Evolutionary conservation across 768 basidiomycete genomes (phyloP).

Genomic region (Leccinum uliginosum): DNA sequence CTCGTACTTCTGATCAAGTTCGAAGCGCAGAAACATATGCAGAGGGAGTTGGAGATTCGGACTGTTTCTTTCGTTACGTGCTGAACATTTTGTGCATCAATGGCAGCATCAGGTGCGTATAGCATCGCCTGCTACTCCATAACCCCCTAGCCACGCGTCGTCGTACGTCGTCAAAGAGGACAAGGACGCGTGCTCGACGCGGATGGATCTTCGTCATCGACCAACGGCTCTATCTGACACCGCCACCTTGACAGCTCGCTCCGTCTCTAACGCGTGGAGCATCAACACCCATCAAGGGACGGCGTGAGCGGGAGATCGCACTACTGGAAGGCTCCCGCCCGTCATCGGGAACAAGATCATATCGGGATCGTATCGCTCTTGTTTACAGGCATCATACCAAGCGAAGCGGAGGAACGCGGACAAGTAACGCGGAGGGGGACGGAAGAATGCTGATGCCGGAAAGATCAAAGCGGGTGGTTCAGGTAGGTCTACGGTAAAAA

Average conservation of each 20-base stretch:
- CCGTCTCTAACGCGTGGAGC: constrained; percentile 7
- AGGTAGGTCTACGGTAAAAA: constrained; percentile 4
- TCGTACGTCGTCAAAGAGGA: constrained; percentile 13
- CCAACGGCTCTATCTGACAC: background rate
- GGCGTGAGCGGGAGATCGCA: constrained; percentile 9
- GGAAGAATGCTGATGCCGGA: background rate
- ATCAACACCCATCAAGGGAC: constrained; percentile 6
- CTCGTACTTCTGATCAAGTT: background rate
- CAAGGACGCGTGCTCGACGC: constrained; percentile 1
- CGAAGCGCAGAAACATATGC: constrained; percentile 2
- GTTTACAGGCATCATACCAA: background rate
- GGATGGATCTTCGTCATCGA: background rate
- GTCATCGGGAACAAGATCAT: constrained; percentile 6
- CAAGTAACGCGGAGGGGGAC: background rate
- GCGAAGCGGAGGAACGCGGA: constrained; percentile 4
- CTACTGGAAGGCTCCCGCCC: constrained; percentile 4
- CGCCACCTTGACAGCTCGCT: background rate
- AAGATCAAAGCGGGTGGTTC: constrained; percentile 4
- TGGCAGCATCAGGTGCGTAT: background rate
- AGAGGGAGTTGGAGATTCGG: constrained; percentile 1
- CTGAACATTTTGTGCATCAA: background rate
- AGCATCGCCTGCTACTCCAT: background rate
- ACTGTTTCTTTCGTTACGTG: background rate
- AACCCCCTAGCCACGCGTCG: background rate
- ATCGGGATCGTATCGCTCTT: constrained; percentile 6